Conservation (phyloP, 2,329 filamentous ascomycete species). For the Pseudocercospora cruenta region DNA sequence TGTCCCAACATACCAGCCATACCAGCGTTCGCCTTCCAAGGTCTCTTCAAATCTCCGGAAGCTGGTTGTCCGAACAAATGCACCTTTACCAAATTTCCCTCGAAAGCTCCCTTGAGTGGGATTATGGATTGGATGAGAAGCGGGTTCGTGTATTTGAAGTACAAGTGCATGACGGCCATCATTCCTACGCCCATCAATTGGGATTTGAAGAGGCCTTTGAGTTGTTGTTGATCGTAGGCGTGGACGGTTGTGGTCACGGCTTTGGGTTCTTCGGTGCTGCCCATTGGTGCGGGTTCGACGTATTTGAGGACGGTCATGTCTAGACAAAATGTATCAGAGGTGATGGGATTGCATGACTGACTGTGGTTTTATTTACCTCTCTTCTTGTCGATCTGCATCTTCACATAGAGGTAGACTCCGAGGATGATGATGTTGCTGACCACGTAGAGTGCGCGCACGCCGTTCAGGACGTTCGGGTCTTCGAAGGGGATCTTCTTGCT, state of each 20-base stretch:
- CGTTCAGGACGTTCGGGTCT: conserved; percentile 71
- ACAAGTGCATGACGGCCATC: conserved; percentile 98
- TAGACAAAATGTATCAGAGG: conserved; percentile 44
- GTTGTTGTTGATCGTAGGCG: conserved; percentile 88
- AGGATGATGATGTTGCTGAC: conserved; percentile 81
- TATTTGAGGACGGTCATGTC: conserved; percentile 98
- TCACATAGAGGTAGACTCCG: conserved; percentile 81
- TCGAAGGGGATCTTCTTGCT: conserved; percentile 96
- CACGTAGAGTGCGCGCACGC: conserved; percentile 67
- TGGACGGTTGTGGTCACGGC: conserved; percentile 95
- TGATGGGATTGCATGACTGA: neutral
- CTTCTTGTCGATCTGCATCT: conserved; percentile 88
- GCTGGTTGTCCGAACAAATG: conserved; percentile 87
- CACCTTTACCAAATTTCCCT: conserved; percentile 95
- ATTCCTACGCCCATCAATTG: conserved; percentile 96
- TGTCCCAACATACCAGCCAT: conserved; percentile 74
- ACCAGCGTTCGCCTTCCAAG: conserved; percentile 85
- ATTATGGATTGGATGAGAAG: conserved; percentile 98
- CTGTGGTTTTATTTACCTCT: conserved; percentile 71
- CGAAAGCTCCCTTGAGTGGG: conserved; percentile 91
- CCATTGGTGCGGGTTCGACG: conserved; percentile 92
- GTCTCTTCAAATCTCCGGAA: conserved; percentile 86
- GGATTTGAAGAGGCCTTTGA: conserved; percentile 81
- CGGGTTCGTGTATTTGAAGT: conserved; percentile 99
- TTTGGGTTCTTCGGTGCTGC: conserved; percentile 90